phyloP scores from a whole-genome alignment of 768 basidiomycete genomes.

The Macrocybe gigantea region DNA sequence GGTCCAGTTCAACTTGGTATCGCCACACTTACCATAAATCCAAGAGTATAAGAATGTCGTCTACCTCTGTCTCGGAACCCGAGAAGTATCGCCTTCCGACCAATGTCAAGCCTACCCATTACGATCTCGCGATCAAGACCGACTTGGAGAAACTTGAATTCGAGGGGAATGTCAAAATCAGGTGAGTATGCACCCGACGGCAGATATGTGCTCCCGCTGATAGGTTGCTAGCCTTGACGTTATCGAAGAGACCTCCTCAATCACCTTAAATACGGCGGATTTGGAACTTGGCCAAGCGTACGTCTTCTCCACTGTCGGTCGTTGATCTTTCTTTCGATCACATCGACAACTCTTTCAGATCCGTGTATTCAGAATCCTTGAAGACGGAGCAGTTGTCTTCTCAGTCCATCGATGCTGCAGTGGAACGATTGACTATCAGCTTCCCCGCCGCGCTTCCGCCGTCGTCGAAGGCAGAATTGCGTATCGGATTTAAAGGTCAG shows the following conservation, averaged over 20 bases:
- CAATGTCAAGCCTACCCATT: constrained; percentile 66
- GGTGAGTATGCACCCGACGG: constrained; percentile 32
- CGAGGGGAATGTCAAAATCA: constrained; percentile 68
- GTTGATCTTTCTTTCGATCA: neutral
- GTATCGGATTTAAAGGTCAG: constrained; percentile 61
- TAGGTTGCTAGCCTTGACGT: constrained; percentile 50
- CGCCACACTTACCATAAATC: constrained; percentile 4
- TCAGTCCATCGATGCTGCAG: constrained; percentile 49
- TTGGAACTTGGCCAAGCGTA: constrained; percentile 53
- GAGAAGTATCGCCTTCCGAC: constrained; percentile 59
- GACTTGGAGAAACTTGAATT: constrained; percentile 77
- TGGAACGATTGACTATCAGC: constrained; percentile 60
- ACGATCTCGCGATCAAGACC: constrained; percentile 73
- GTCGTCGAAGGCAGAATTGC: constrained; percentile 65
- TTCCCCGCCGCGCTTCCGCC: constrained; percentile 57
- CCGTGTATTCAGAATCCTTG: constrained; percentile 50
- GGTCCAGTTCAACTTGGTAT: too few species aligned
- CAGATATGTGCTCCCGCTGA: neutral
- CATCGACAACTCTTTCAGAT: constrained; percentile 17
- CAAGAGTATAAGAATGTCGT: constrained; percentile 21
- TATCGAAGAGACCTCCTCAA: constrained; percentile 47
- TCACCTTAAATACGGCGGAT: constrained; percentile 62
- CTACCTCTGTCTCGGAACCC: constrained; percentile 10
- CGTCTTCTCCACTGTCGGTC: constrained; percentile 10
- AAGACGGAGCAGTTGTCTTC: constrained; percentile 40